Base-by-base conservation (phyloP, 305 asterid species). In the Solanum hybrid region DNA sequence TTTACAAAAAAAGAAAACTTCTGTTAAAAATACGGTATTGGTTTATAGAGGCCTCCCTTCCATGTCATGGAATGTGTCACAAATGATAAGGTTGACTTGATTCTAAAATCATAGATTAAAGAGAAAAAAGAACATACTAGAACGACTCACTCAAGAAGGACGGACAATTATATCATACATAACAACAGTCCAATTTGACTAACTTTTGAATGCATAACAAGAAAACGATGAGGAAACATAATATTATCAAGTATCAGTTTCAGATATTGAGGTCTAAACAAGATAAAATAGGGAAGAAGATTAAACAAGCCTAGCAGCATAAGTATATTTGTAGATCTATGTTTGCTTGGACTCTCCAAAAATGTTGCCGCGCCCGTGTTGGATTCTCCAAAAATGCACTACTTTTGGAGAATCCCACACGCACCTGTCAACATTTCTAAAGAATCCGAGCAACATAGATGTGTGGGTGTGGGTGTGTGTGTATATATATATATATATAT, bases 61-160 rank as follows among this genome's bases (percentile, higher is more conserved):
- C 88, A 86, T 69, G 88, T 36, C 81, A 69, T 69, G 80, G 80
- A 69, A 24, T 22, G 88, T 66, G 56, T 31, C 88, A 86, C 75
- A 31, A 86, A 60, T 86, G 78, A 56, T 64, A 29, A 84, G 42
- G 31, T 84, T 42, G n/a, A 80, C 31, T 32, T 29, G 72, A 51
- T 51, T 31, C 75, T 51, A 51, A 17, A 84, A 51, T 84, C 40
- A 6, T 31, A 84, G 87, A 84, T 51, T 84, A 35, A 51, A 10
- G 9, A 84, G 42, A 56, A 51, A 81, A 51, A 51, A 1, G 38
- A 82, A 17, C 72, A 82, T 82, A 84, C 22, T 36, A 78, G 31
- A 78, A 32, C 45, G 22, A 45, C 75, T 84, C 42, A 19, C 42
- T 11, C 75, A 84, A 31, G 73, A 29, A 82, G 75, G 73, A 51